These are phyloP conservation scores for Hyaloscypha variabilis DNA, from an alignment of 495 filamentous ascomycete species.

Conservation along the genomic window DNA sequence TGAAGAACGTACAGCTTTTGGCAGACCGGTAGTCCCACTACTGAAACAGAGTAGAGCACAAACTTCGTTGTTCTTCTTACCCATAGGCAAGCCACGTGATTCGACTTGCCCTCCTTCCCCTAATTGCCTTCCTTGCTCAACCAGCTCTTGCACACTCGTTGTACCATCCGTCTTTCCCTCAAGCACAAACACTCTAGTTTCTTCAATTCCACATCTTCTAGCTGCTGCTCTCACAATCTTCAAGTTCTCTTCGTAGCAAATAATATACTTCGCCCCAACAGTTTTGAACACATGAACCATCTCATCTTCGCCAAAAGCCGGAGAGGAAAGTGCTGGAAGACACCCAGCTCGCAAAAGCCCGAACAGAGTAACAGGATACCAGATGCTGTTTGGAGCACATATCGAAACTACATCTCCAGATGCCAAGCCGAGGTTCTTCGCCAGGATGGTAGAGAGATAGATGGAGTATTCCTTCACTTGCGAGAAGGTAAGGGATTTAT, in stretches of 20 bases:
- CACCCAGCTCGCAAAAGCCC: slow-evolving; percentile 37
- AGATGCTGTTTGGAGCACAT: slow-evolving; percentile 60
- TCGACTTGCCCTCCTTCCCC: slow-evolving; percentile 15
- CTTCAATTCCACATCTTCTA: slow-evolving; percentile 50
- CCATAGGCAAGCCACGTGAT: slow-evolving; percentile 45
- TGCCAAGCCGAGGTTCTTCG: not conserved
- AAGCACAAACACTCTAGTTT: slow-evolving; percentile 54
- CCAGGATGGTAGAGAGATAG: not conserved
- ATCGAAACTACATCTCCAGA: not conserved
- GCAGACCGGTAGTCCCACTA: slow-evolving; percentile 25
- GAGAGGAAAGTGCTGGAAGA: slow-evolving; percentile 57
- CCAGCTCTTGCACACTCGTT: not conserved
- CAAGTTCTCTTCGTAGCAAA: slow-evolving; percentile 53
- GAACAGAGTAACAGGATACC: slow-evolving; percentile 47
- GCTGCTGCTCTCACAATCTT: slow-evolving; percentile 55
- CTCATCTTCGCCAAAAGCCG: slow-evolving; percentile 63
- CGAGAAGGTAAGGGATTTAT: not conserved
- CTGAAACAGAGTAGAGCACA: slow-evolving; percentile 53
- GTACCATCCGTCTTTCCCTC: slow-evolving; percentile 50
- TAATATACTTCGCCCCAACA: slow-evolving; percentile 54
- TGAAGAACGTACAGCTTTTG: slow-evolving; percentile 42
- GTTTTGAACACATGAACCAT: slow-evolving; percentile 63
- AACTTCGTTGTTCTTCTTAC: slow-evolving; percentile 55
- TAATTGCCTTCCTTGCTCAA: not conserved
- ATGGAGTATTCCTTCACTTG: not conserved